Percentiles rank a stretch among this genome's conserved stretches.
Evolutionary conservation across 106 monocot genomes (phyloP).

Genomic region (Acorus gramineus): DNA sequence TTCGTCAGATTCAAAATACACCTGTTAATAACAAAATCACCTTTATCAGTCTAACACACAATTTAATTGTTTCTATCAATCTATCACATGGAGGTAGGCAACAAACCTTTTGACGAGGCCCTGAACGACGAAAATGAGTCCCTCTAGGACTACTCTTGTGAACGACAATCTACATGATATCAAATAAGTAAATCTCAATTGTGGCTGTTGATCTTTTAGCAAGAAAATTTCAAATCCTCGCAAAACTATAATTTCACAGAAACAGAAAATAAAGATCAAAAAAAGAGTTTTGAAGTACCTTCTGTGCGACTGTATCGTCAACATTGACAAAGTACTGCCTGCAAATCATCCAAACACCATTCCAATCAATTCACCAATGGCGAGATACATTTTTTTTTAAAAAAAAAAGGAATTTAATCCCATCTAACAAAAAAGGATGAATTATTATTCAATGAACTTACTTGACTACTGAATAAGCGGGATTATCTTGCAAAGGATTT

Average conservation of each 20-base stretch:
- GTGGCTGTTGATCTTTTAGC: no score
- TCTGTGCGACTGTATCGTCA: slow-evolving; percentile 73
- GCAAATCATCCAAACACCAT: slow-evolving; percentile 5
- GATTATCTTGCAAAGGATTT: slow-evolving; percentile 87
- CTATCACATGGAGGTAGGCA: neutral
- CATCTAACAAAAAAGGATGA: no score
- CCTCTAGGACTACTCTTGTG: slow-evolving; percentile 58
- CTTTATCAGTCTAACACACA: neutral
- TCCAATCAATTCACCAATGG: no score
- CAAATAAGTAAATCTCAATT: neutral
- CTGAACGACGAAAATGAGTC: slow-evolving; percentile 74
- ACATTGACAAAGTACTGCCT: slow-evolving; percentile 86
- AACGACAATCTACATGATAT: slow-evolving; percentile 59
- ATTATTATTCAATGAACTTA: slow-evolving; percentile 18
- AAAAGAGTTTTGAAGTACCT: slow-evolving; percentile 17
- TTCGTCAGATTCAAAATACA: slow-evolving; percentile 67
- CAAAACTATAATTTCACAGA: no score
- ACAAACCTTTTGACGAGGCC: slow-evolving; percentile 74
- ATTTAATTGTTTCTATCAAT: neutral
- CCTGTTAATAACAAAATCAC: slow-evolving; percentile 17
- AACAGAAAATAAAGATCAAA: no score
- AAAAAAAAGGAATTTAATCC: no score
- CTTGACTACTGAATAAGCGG: slow-evolving; percentile 88
- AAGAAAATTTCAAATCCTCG: no score
- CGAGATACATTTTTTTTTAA: no score